Percentiles rank a stretch among this genome's conserved stretches.
Conservation (phyloP, 2,329 filamentous ascomycete genomes). For the Aspergillus viridinutans region DNA sequence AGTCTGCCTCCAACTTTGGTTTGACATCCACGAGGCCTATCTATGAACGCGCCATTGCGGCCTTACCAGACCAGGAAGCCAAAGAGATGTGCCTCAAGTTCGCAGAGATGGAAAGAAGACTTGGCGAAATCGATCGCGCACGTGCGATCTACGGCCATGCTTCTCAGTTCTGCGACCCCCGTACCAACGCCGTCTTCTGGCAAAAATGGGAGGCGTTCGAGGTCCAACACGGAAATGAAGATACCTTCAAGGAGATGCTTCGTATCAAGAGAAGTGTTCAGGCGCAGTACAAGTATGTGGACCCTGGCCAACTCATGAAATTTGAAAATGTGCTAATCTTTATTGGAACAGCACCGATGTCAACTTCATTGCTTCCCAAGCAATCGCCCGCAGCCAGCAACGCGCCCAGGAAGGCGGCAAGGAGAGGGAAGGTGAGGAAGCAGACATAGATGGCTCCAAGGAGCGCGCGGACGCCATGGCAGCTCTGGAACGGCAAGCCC, state of each 20-base stretch:
- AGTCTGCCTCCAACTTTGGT: constrained; percentile 96
- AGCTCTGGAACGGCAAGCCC: constrained; percentile 79
- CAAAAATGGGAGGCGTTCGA: constrained; percentile 96
- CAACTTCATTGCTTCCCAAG: constrained; percentile 96
- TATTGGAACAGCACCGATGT: constrained; percentile 68
- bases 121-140: constrained; percentile 92
- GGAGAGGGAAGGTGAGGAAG: constrained; percentile 31
- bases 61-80: constrained; percentile 87
- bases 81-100: constrained; percentile 99
- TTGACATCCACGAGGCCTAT: constrained; percentile 91
- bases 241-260: constrained; percentile 99
- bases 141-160: constrained; percentile 94
- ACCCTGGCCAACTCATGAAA: not conserved
- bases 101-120: constrained; percentile 87
- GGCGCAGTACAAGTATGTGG: constrained; percentile 81
- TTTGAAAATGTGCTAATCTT: constrained; percentile 31
- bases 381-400: constrained; percentile 73
- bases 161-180: constrained; percentile 93
- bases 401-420: constrained; percentile 36
- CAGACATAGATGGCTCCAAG: constrained; percentile 43
- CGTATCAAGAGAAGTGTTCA: constrained; percentile 96
- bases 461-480: constrained; percentile 76
- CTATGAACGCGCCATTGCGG: constrained; percentile 91
- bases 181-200: constrained; percentile 89
- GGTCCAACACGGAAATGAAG: constrained; percentile 96